Percentiles rank a stretch among this genome's conserved stretches.
Evolutionary conservation across 192 early-diverging fungal genomes (phyloP).

Genomic region (Chytriomyces hyalinus): DNA sequence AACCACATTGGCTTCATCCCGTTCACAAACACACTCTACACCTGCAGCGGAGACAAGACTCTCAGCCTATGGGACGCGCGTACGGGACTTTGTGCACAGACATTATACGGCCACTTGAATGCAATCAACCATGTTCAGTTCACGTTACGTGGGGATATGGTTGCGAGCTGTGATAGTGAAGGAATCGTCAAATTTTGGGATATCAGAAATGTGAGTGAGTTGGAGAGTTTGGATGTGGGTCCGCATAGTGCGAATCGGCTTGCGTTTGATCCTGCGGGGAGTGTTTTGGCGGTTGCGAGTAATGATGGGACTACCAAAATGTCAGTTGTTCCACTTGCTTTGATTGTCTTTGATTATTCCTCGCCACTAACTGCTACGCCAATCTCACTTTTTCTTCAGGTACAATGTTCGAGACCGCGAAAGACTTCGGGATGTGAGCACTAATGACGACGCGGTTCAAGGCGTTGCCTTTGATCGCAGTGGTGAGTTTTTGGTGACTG

Average conservation of each 20-base stretch:
- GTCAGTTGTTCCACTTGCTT: constrained; percentile 11
- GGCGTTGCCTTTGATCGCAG: constrained; percentile 51
- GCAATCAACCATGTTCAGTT: constrained; percentile 56
- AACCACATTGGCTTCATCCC: constrained; percentile 62
- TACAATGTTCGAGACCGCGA: constrained; percentile 33
- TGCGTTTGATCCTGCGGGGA: constrained; percentile 54
- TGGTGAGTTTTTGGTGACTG: constrained; percentile 54
- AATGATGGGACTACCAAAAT: constrained; percentile 53
- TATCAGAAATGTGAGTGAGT: constrained; percentile 51
- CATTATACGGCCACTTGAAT: constrained; percentile 60
- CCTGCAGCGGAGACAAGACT: constrained; percentile 63
- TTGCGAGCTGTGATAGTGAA: constrained; percentile 58
- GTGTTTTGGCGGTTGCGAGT: constrained; percentile 48
- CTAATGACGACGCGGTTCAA: constrained; percentile 50
- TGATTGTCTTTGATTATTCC: background rate
- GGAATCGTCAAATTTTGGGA: constrained; percentile 64
- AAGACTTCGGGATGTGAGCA: constrained; percentile 23
- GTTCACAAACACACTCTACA: constrained; percentile 57
- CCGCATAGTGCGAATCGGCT: constrained; percentile 56
- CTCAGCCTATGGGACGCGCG: constrained; percentile 63
- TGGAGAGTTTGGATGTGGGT: constrained; percentile 41
- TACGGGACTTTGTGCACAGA: constrained; percentile 56
- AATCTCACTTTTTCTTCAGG: constrained; percentile 25
- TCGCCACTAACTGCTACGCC: too few species aligned
- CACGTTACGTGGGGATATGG: constrained; percentile 40